Evolutionary conservation across 495 filamentous ascomycete genomes (phyloP).

Genomic region (Talaromyces liani): DNA sequence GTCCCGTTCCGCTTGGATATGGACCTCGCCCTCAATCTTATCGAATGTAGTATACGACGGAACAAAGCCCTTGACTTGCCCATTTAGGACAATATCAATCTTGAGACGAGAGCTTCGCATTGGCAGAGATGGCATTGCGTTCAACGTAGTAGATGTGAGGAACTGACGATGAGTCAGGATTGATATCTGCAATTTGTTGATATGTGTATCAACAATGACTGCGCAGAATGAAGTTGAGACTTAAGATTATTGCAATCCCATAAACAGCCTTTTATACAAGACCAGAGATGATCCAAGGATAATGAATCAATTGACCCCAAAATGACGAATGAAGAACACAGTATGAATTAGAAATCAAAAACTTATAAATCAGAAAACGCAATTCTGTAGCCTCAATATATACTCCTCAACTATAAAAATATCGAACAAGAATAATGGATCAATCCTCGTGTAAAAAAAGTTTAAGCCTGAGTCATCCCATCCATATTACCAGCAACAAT

Average conservation of each 20-base stretch:
- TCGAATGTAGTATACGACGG: slow-evolving; percentile 54
- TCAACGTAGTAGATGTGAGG: background rate
- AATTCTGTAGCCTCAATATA: background rate
- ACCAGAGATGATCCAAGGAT: background rate
- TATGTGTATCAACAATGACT: background rate
- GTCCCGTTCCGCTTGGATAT: slow-evolving; percentile 54
- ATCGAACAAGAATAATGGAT: no score
- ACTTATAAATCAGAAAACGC: background rate
- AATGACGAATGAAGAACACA: background rate
- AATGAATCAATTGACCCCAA: background rate
- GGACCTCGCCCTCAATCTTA: slow-evolving; percentile 49
- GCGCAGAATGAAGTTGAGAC: background rate
- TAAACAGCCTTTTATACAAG: background rate
- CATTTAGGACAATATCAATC: slow-evolving; percentile 25
- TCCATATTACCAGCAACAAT: background rate
- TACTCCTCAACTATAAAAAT: background rate
- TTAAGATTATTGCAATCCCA: background rate
- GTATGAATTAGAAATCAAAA: slow-evolving; percentile 1
- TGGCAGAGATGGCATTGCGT: slow-evolving; percentile 20
- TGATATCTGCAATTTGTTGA: background rate
- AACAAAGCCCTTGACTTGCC: slow-evolving; percentile 30
- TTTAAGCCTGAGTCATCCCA: slow-evolving; percentile 4
- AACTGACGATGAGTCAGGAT: no score
- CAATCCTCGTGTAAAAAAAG: background rate
- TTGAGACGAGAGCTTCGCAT: slow-evolving; percentile 21